Evolutionary conservation across 129 eudicot species (phyloP).

Genomic region (Smallanthus sonchifolius): DNA sequence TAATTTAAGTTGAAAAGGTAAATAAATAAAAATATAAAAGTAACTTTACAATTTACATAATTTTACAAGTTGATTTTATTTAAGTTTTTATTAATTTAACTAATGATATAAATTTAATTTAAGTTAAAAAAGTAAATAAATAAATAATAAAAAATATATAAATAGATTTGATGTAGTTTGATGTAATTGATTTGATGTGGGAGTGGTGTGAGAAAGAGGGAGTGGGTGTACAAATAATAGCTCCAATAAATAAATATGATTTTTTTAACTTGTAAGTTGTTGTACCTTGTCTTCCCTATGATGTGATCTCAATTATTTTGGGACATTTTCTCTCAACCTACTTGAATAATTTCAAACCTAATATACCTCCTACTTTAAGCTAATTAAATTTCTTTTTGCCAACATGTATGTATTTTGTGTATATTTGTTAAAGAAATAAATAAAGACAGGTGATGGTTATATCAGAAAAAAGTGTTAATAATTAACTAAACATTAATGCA

Average conservation of each 20-base stretch:
- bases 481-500: not conserved
- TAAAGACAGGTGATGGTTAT: not conserved
- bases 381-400: not conserved
- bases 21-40: no score
- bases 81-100: no score
- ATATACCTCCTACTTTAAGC: not conserved
- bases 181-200: no score
- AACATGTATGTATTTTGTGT: not conserved
- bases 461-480: not conserved
- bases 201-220: no score
- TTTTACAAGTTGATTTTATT: no score
- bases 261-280: slow-evolving; percentile 1
- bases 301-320: slow-evolving; percentile 5
- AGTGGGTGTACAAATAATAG: no score
- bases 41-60: no score
- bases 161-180: no score
- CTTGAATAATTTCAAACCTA: slow-evolving; percentile 1
- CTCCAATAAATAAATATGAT: not conserved
- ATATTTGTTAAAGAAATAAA: not conserved
- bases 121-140: no score
- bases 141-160: no score
- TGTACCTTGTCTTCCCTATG: slow-evolving; percentile 20
- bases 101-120: no score
- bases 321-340: slow-evolving; percentile 10
- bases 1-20: no score